Conservation (phyloP, 1,284 basidiomycete species). For the Puccinia polysora region DNA sequence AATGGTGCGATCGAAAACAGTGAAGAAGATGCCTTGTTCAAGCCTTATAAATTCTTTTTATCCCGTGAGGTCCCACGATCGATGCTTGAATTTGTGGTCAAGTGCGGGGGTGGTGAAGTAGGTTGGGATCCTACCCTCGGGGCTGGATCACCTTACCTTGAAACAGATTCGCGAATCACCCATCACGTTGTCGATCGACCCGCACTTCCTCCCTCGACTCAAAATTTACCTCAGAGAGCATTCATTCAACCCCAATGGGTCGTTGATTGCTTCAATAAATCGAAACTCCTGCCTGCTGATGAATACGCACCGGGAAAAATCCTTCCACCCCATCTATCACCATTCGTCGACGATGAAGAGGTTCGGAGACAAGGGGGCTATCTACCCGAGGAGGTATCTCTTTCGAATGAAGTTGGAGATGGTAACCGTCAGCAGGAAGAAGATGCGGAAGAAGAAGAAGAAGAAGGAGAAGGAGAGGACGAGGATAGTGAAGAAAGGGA, state of each 20-base stretch:
- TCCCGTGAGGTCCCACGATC: slow-evolving; percentile 88
- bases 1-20: slow-evolving; percentile 56
- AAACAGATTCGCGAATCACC: slow-evolving; percentile 66
- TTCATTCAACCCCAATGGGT: slow-evolving; percentile 98
- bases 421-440: too few species aligned
- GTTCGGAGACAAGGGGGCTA: slow-evolving; percentile 55
- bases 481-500: background rate
- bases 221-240: slow-evolving; percentile 61
- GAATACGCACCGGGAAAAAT: slow-evolving; percentile 78
- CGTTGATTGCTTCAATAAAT: slow-evolving; percentile 87
- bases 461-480: slow-evolving; percentile 44
- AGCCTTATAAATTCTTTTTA: slow-evolving; percentile 85
- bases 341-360: slow-evolving; percentile 76
- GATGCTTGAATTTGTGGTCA: slow-evolving; percentile 90
- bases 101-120: slow-evolving; percentile 72
- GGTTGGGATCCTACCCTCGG: slow-evolving; percentile 80
- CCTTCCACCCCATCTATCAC: slow-evolving; percentile 91
- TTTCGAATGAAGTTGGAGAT: slow-evolving; percentile 58
- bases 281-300: slow-evolving; percentile 77
- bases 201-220: slow-evolving; percentile 49
- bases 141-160: slow-evolving; percentile 69
- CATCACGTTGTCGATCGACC: slow-evolving; percentile 96
- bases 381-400: slow-evolving; percentile 57
- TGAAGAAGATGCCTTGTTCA: slow-evolving; percentile 64
- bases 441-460: slow-evolving; percentile 51